Percentiles rank a stretch among this genome's conserved stretches.
These are phyloP conservation scores for Tetragonia tetragonoides DNA, from an alignment of 148 eudicot genomes.

Conservation along the genomic window DNA sequence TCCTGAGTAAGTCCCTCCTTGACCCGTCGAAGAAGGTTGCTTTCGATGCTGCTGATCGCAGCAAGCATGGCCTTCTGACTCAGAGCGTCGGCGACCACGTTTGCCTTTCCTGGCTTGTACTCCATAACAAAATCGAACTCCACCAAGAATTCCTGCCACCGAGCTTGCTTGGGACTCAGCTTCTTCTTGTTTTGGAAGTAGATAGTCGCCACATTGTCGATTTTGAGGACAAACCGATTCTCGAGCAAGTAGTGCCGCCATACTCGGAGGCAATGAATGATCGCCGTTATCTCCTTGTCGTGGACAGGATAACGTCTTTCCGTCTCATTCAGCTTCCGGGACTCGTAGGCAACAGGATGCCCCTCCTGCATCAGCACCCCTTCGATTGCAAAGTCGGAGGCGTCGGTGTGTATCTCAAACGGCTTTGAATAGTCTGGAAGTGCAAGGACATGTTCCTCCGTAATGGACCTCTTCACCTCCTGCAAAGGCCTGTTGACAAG, in stretches of 20 bases:
- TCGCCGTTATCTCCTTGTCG: constrained; percentile 9
- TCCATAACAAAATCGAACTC: constrained; percentile 7
- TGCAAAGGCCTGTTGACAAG: too few species aligned
- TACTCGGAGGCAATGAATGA: background rate
- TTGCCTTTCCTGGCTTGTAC: background rate
- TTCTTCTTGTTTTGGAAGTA: constrained; percentile 11
- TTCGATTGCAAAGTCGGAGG: background rate
- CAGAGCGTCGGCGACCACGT: background rate
- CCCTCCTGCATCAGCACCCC: constrained; percentile 3
- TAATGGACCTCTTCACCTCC: too few species aligned
- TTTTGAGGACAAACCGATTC: constrained; percentile 5
- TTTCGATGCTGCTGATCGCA: background rate
- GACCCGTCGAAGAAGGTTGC: background rate
- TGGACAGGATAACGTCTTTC: background rate
- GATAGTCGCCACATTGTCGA: constrained; percentile 8
- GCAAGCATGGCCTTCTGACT: background rate
- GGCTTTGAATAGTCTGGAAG: background rate
- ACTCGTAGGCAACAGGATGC: background rate
- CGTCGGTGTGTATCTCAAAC: background rate
- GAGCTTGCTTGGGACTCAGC: constrained; percentile 5
- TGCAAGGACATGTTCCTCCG: background rate
- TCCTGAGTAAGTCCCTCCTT: too few species aligned
- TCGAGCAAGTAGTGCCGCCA: constrained; percentile 9
- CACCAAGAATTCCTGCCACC: constrained; percentile 10
- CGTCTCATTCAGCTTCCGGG: background rate